Base-by-base conservation (phyloP, 2,329 filamentous ascomycete species). In the Chrysoporthe deuterocubensis region DNA sequence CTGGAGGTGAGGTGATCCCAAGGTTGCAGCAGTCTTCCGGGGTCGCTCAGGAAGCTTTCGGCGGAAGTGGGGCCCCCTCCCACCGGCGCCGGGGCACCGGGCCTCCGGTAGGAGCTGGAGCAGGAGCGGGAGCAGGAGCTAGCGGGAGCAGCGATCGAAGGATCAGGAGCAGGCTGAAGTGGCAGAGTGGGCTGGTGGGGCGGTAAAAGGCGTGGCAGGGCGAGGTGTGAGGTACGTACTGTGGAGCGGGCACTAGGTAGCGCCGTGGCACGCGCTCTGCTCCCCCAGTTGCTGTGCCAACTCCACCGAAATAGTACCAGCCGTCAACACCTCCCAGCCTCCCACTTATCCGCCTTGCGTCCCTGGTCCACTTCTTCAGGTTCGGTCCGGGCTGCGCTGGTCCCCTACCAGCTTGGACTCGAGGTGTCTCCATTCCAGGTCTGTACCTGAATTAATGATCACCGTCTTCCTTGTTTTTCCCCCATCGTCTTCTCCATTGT, bases 381-480 rank as follows among this genome's bases (percentile, higher is more conserved):
- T 60, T 46, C 59, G 11, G 50, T 58, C 62, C 52, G 59, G 42
- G 21, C 34, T 58, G 32, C 54, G 16, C n/a, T 42, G 62, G 52
- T 50, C 32, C 52, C 34, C 44, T 59, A 18, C 46, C 11, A 59
- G 34, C n/a, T 48, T 40, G 18, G n/a, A 13, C n/a, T 43, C 34
- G 44, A 65, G 40, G 62, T 18, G 34, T 42, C 7, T 42, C 63
- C 63, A 52, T 65, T 65, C 56, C 37, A 65, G 56, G 52, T n/a
- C 56, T 65, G 63, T n/a, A 40, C 26, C 60, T 65, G 54, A 58
- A 50, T 65, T 58, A 5, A 59, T 48, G 32, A 43, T 54, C 54
- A 37, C n/a, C 54, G 32, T 65, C 54, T 65, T 57, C 54, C 63
- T 58, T 65, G 63, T 26, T 65, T 65, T 40, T 52, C 44, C 32